phyloP scores from a whole-genome alignment of 495 filamentous ascomycete species.

The Endocarpon pusillum region DNA sequence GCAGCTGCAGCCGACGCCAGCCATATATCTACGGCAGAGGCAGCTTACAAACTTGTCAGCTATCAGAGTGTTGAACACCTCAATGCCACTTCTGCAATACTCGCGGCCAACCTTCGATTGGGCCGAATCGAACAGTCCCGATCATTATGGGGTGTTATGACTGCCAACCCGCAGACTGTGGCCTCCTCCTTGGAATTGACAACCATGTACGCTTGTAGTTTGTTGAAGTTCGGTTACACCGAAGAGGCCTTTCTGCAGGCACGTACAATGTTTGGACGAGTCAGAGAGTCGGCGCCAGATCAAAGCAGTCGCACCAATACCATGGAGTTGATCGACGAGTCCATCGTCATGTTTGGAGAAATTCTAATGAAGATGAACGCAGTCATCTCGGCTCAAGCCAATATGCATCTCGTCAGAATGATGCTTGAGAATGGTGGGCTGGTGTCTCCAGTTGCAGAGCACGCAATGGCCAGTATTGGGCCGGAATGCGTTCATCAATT shows the following conservation, averaged over 20 bases:
- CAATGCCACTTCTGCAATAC: constrained; percentile 58
- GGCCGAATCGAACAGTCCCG: too few relatives aligned
- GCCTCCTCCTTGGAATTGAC: constrained; percentile 69
- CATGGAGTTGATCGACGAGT: constrained; percentile 73
- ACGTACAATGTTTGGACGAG: constrained; percentile 66
- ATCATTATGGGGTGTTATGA: too few relatives aligned
- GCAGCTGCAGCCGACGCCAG: constrained; percentile 65
- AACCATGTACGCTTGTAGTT: constrained; percentile 67
- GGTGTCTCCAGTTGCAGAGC: constrained; percentile 41
- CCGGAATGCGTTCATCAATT: constrained; percentile 41
- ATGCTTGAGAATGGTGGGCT: constrained; percentile 60
- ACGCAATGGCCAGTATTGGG: constrained; percentile 41
- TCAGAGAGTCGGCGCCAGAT: constrained; percentile 35
- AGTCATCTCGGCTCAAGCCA: constrained; percentile 32
- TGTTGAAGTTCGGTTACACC: constrained; percentile 64
- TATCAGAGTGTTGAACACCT: constrained; percentile 32
- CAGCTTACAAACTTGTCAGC: constrained; percentile 43
- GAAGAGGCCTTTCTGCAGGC: constrained; percentile 58
- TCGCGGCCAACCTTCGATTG: constrained; percentile 68
- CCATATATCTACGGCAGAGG: constrained; percentile 47
- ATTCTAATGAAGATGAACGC: constrained; percentile 30
- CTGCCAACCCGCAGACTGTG: constrained; percentile 33
- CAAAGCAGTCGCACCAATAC: constrained; percentile 19
- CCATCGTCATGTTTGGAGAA: constrained; percentile 54
- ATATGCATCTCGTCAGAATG: constrained; percentile 45